Base-by-base conservation (phyloP, 768 basidiomycete genomes). In the Suillus ampliporus region DNA sequence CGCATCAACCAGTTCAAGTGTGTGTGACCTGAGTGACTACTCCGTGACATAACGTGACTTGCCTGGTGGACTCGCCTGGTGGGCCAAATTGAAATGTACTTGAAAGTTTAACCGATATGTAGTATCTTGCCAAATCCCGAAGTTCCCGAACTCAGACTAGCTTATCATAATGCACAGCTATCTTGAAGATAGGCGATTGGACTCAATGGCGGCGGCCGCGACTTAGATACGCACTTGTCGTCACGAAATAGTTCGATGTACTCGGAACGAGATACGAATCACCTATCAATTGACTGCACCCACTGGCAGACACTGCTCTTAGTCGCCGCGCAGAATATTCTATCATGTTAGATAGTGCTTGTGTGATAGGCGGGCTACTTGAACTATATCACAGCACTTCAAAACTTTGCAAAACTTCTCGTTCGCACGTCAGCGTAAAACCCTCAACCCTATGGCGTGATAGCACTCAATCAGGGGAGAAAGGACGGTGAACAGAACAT, bases 371-470 rank as follows among this genome's bases (percentile, higher is more conserved):
- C 19, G 50, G 50, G 19, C 31, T n/a, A 11, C 50, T 51, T n/a
- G 28, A 51, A 31, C 17, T 6, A 51, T 51, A 31, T 51, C 28
- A 51, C 50, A 31, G 10, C 48, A 50, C 48, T 50, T 10, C 26
- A 50, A 50, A 50, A 4, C 28, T 51, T 31, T 51, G 50, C 5
- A 51, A 19, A 31, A 31, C 50, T 51, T 51, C 50, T 51, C 50
- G 28, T 51, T 51, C 50, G 50, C 48, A 50, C 48, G 28, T 10
- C 28, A 28, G 48, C 50, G 31, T 31, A 51, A 51, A 51, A 13
- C 19, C 50, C 50, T 51, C 50, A 31, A 51, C 11, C 19, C 50
- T 31, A 19, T 31, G 28, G 17, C 17, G 6, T n/a, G n/a, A 17
- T 31, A 28, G 50, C 19, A 1, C 28, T 51, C 31, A 11, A 51